Base-by-base conservation (phyloP, 1,139 yeast species). In the Pichia sp. region DNA sequence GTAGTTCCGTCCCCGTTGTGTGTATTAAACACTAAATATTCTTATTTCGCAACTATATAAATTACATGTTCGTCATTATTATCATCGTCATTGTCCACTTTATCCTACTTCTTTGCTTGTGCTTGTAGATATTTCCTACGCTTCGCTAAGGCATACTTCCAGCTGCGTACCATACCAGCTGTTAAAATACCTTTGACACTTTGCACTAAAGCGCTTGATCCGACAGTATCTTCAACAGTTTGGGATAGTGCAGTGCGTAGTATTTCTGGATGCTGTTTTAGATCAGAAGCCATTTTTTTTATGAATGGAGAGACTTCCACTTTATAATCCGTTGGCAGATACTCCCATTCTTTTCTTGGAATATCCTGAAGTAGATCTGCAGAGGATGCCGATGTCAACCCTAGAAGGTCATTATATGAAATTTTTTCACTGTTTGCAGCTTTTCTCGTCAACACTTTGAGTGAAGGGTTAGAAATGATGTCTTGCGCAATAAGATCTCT, bases 171-270 rank as follows among this genome's bases (percentile, higher is more conserved):
- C 1, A 88, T 52, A 1, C 99, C 99, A 1, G 98, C 96, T 2
- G 96, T 89, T 41, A 87, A 72, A 3, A 93, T 62, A 0, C 99
- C 99, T 66, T 91, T 90, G 21, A 82, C 61, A 30, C 89, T 82
- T 68, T 95, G 99, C 13, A 82, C 68, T 12, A 85, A 63, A 16
- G 96, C 87, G 12, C 95, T 87, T 60, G 74, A 70, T 30, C 78
- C 74, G 10, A 91, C 91, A 0, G 87, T 86, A 34, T 74, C 69
- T 57, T 76, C 74, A 28, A 93, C 74, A 4, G 76, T 70, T 23
- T 56, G 51, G 26, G 62, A 57, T 44, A 85, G 70, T 45, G 73
- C 72, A 19, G 63, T 52, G 2, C 70, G 63, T 45, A 82, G 70
- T 21, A 10, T 7, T 18, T 39, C 26, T 13, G 50, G 48, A 34